These are phyloP conservation scores for Zasmidium angulare DNA, from an alignment of 2,329 filamentous ascomycete genomes.

Conservation along the genomic window DNA sequence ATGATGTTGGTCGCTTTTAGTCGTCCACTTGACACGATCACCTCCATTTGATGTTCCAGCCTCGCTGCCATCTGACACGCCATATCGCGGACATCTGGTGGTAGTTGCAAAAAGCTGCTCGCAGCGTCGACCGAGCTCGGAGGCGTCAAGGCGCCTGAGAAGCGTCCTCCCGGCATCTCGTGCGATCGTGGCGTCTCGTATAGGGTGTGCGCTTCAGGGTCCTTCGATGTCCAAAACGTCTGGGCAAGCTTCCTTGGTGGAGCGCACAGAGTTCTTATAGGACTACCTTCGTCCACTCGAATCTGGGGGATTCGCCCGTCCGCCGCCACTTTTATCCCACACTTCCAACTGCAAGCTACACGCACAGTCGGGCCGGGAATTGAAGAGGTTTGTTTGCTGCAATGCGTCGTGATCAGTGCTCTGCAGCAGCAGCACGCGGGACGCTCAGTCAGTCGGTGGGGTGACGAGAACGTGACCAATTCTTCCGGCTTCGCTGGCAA, in stretches of 20 bases:
- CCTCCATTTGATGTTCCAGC: not conserved
- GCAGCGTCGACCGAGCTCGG: not conserved
- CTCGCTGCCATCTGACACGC: not conserved
- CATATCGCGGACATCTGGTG: conserved; percentile 1
- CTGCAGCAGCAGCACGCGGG: not conserved
- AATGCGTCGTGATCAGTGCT: not conserved
- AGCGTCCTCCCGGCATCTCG: not conserved
- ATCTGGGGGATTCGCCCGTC: not conserved
- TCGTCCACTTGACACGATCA: not conserved
- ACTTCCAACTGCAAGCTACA: not conserved
- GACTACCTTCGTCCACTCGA: not conserved
- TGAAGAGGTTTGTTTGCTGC: not conserved
- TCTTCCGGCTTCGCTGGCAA: too few relatives aligned
- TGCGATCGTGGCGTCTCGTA: not conserved
- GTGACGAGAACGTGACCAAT: not conserved
- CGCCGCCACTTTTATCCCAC: not conserved
- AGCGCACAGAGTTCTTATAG: not conserved
- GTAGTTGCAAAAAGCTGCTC: not conserved
- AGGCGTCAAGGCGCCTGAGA: not conserved
- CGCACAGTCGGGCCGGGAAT: not conserved
- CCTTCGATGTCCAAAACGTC: not conserved
- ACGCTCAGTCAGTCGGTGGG: not conserved
- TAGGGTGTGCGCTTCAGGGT: not conserved
- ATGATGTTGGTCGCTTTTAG: conserved; percentile 3
- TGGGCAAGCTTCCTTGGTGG: not conserved